Evolutionary conservation across 805 yeast genomes (phyloP).

Genomic region (Candida loeiensis): DNA sequence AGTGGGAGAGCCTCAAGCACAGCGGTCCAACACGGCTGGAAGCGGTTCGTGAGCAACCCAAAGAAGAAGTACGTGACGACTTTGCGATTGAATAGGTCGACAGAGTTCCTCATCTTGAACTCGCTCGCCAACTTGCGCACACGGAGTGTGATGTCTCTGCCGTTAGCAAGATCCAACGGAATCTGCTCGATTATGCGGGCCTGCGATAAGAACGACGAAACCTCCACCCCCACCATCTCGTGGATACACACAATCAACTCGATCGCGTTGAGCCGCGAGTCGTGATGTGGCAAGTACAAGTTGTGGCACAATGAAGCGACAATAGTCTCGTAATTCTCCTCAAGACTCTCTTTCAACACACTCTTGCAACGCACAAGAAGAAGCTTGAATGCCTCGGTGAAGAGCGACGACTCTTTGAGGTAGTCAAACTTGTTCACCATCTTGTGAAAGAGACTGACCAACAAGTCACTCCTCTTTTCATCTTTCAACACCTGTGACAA

Average conservation of each 20-base stretch:
- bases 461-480: slow-evolving; percentile 11
- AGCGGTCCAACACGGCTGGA: slow-evolving; percentile 85
- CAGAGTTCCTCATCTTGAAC: slow-evolving; percentile 29
- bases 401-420: slow-evolving; percentile 33
- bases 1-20: slow-evolving; percentile 60
- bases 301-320: slow-evolving; percentile 22
- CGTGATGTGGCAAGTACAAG: slow-evolving; percentile 48
- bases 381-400: slow-evolving; percentile 32
- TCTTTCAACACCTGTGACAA: slow-evolving; percentile 23
- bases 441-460: slow-evolving; percentile 14
- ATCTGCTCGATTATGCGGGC: slow-evolving; percentile 64
- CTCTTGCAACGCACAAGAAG: slow-evolving; percentile 16
- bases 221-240: slow-evolving; percentile 17
- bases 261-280: slow-evolving; percentile 49
- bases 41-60: slow-evolving; percentile 70
- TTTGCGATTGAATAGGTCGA: slow-evolving; percentile 15
- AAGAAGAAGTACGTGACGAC: slow-evolving; percentile 35
- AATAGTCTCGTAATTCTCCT: slow-evolving; percentile 12
- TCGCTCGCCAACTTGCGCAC: slow-evolving; percentile 54
- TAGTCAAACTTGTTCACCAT: slow-evolving; percentile 17
- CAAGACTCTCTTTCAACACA: slow-evolving; percentile 1
- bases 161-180: slow-evolving; percentile 64
- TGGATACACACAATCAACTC: slow-evolving; percentile 38
- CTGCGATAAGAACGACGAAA: slow-evolving; percentile 44
- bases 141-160: slow-evolving; percentile 72